Evolutionary conservation across 176 grass and related monocot genomes (phyloP).

Genomic region (Eleusine coracana): DNA sequence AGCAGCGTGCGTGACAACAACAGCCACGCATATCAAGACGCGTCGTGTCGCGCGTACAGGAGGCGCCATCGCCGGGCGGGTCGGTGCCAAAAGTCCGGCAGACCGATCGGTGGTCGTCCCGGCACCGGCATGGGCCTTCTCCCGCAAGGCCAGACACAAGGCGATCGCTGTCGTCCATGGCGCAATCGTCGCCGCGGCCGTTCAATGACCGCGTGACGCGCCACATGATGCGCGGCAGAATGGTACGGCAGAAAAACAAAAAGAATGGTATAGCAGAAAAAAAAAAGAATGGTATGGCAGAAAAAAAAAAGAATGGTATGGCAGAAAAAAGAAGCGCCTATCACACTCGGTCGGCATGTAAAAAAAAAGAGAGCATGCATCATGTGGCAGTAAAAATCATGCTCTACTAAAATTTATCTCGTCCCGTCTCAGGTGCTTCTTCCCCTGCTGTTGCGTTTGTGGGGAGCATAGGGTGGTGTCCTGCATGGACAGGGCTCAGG

Average conservation of each 20-base stretch:
- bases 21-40: background rate
- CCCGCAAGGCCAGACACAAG: background rate
- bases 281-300: too few species aligned
- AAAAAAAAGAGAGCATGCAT: too few species aligned
- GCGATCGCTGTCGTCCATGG: background rate
- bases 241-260: too few species aligned
- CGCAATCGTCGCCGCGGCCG: slow-evolving; percentile 2
- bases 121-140: background rate
- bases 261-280: too few species aligned
- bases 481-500: slow-evolving; percentile 11
- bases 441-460: slow-evolving; percentile 33
- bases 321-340: too few species aligned
- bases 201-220: slow-evolving; percentile 29
- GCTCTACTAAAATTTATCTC: too few species aligned
- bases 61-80: background rate
- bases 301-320: too few species aligned
- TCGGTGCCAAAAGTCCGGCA: background rate
- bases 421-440: background rate
- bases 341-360: too few species aligned
- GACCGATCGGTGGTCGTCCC: background rate
- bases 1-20: background rate
- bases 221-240: background rate
- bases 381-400: too few species aligned
- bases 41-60: background rate
- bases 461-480: slow-evolving; percentile 41